Evolutionary conservation across 1,139 yeast genomes (phyloP), one percentile per base, ranked within the genome.

Genomic region (Saccharomyces uvarum): DNA sequence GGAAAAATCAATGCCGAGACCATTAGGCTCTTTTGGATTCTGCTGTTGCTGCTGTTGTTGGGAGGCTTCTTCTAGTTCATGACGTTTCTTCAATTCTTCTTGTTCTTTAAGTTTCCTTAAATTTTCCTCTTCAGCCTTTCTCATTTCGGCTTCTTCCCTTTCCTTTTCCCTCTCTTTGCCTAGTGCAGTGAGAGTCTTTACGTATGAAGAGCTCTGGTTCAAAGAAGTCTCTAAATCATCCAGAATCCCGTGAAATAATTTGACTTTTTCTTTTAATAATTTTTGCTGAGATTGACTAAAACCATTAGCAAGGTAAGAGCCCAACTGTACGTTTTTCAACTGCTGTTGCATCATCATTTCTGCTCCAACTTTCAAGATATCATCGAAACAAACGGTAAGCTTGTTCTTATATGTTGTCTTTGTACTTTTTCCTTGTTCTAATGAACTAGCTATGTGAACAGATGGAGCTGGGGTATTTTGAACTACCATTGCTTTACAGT

Each of bases 351-450:
- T 61, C 57, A 69, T 56, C 69, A 69, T 63, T 47, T 68, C 71
- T 13, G 69, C 61, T 4, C 69, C 61, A 14, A 63, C 54, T 52
- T 58, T 63, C 60, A 69, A 56, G n/a, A 69, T 66, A 47, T 67
- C 71, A 56, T 69, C 68, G 42, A 68, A 65, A 54, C 71, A 67
- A 47, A 62, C 63, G 2, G 70, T 66, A 19, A 68, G 56, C 55
- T 60, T 64, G 49, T 67, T 67, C 49, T 58, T 63, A 31, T 61
- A 61, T 5, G 46, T 41, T 7, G 53, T 97, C 97, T 65, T 24
- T 9, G 24, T 28, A 41, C 16, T 21, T 11, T 19, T 42, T 16
- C 41, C 26, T 19, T 9, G 38, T 28, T 47, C 32, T 9, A 24
- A 11, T n/a, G 16, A 14, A 24, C 21, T 27, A 7, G 31, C 13